Conservation (phyloP, 208 protist genomes). For the Phytomonas sp. region DNA sequence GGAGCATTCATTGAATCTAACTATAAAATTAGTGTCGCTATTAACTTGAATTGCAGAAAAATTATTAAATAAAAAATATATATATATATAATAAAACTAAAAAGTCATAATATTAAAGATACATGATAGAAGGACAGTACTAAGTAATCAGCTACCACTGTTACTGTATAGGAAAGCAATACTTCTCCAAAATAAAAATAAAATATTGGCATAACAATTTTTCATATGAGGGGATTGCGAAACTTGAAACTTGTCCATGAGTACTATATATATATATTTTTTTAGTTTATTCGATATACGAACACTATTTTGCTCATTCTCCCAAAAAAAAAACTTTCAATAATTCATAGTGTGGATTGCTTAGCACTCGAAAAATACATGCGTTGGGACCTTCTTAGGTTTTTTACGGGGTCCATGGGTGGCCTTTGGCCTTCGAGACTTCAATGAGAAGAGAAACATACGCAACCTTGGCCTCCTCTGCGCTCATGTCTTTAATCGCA, state of each 20-base stretch:
- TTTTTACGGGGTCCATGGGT: slow-evolving; percentile 40
- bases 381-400: not conserved
- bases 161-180: not conserved
- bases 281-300: slow-evolving; percentile 13
- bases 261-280: slow-evolving; percentile 9
- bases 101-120: not conserved
- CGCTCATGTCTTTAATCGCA: slow-evolving; percentile 75
- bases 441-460: slow-evolving; percentile 82
- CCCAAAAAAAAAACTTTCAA: slow-evolving; percentile 11
- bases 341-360: slow-evolving; percentile 1
- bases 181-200: too few relatives aligned
- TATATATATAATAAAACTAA: not conserved
- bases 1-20: not conserved
- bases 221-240: too few relatives aligned
- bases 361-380: not conserved
- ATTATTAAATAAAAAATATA: not conserved
- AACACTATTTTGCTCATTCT: too few relatives aligned
- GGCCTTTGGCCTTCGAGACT: slow-evolving; percentile 45
- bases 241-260: slow-evolving; percentile 4
- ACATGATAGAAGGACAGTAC: not conserved
- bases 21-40: not conserved
- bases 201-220: too few relatives aligned
- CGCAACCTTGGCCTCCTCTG: slow-evolving; percentile 83
- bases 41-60: not conserved
- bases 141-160: not conserved